Percentiles rank a stretch among this genome's conserved stretches.
Evolutionary conservation across 2,329 filamentous ascomycete species (phyloP).

Genomic region (Onygena corvina): DNA sequence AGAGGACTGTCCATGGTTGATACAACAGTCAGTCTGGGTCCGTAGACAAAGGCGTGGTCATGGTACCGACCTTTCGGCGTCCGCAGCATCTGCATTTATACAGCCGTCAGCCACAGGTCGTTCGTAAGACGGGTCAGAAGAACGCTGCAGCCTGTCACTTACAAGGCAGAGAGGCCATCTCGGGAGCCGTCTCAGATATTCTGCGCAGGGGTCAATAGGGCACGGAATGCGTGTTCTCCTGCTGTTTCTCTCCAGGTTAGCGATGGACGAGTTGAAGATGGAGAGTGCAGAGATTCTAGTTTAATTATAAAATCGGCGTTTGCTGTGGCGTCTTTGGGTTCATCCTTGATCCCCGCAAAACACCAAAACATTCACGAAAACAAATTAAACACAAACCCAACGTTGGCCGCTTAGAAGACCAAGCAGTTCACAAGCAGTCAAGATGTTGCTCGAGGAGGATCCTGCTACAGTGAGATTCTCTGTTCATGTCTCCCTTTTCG

Average conservation of each 20-base stretch:
- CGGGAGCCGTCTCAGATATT: not conserved
- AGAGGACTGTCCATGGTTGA: conserved; percentile 51
- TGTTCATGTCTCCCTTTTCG: conserved; percentile 2
- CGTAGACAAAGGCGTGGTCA: not conserved
- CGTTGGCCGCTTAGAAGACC: not conserved
- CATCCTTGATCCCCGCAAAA: not conserved
- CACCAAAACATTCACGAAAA: not conserved
- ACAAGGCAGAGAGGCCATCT: not conserved
- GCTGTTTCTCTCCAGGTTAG: not conserved
- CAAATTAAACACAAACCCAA: not conserved
- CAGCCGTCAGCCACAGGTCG: not conserved
- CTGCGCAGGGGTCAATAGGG: not conserved
- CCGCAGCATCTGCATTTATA: conserved; percentile 65
- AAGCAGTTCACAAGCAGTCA: conserved; percentile 31
- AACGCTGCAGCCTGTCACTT: conserved; percentile 4
- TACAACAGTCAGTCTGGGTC: not conserved
- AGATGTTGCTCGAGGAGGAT: conserved; percentile 89
- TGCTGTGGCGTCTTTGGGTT: not conserved
- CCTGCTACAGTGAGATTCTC: conserved; percentile 58
- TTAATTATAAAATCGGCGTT: too few species aligned
- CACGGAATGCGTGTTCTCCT: not conserved
- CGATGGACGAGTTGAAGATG: not conserved
- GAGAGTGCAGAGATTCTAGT: not conserved
- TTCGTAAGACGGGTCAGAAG: too few species aligned
- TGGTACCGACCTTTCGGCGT: conserved; percentile 74